Evolutionary conservation across 2,329 filamentous ascomycete species (phyloP).

Genomic region (Beauveria caledonica): DNA sequence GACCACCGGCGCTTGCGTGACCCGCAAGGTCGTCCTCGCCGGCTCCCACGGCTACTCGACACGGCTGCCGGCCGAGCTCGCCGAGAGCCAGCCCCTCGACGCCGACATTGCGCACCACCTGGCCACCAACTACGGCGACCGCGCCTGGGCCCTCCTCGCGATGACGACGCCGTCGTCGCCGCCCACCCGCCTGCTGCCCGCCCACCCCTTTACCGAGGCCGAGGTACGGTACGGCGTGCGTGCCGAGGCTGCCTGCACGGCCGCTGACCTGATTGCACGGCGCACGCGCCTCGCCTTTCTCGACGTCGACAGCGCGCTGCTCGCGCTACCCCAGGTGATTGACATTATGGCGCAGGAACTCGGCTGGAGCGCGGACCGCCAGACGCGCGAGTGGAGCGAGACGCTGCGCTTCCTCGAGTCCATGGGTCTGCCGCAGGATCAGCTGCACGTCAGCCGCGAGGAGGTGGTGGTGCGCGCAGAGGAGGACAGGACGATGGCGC

Average conservation of each 20-base stretch:
- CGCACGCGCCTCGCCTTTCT: constrained; percentile 68
- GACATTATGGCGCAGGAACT: constrained; percentile 66
- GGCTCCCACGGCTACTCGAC: constrained; percentile 63
- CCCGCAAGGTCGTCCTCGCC: constrained; percentile 62
- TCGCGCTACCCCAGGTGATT: constrained; percentile 60
- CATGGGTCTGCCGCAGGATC: constrained; percentile 30
- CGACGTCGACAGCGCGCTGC: constrained; percentile 62
- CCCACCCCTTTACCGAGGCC: constrained; percentile 67
- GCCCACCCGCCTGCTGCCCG: constrained; percentile 53
- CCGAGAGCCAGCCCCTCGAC: constrained; percentile 25
- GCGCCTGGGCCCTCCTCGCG: constrained; percentile 64
- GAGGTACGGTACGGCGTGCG: constrained; percentile 65
- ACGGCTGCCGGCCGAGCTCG: constrained; percentile 25
- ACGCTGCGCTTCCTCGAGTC: constrained; percentile 35
- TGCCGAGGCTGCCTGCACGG: constrained; percentile 65
- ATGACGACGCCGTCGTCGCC: constrained; percentile 42
- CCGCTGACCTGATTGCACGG: constrained; percentile 62
- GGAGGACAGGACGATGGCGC: background rate
- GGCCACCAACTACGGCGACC: constrained; percentile 37
- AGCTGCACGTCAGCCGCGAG: constrained; percentile 18
- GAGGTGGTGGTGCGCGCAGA: constrained; percentile 17
- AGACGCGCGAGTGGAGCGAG: constrained; percentile 48
- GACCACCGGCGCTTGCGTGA: constrained; percentile 66
- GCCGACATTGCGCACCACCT: constrained; percentile 34
- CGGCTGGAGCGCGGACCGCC: constrained; percentile 52